Evolutionary conservation across 306 rosid genomes (phyloP), one percentile per base, ranked within the genome.

Genomic region (Acacia melanoxylon): DNA sequence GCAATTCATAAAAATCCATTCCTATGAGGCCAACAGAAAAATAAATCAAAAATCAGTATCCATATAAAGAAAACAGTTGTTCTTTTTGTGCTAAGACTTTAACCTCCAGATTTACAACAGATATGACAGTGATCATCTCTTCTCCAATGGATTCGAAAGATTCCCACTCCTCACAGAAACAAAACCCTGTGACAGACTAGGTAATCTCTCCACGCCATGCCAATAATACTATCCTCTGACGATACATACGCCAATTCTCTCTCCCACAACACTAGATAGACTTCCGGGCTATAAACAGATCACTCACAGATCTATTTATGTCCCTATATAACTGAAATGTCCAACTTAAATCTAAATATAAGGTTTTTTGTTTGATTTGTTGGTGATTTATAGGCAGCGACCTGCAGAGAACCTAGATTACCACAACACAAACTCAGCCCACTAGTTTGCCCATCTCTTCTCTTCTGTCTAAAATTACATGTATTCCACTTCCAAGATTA

Each of bases 1-100:
- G 87, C 86, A 90, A 74, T 79, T 90, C 93, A 72, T 86, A 91
- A 81, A 90, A 90, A 59, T 90, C 86, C 93, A 88, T 90, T 78
- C 93, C 90, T 88, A 68, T 68, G 67, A 52, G 1, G 46, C 8
- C 67, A 19, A 13, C 15, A 16, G 15, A 16, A 73, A 63, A 63
- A 22, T 5, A 31, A 63, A 29, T 15, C 1, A 63, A 6, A 15
- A 63, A 58, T 58, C 15, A 58, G 10, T 10, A 8, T n/a, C 15
- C 6, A n/a, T 58, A 8, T n/a, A 27, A 13, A 62, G 33, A 27
- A 25, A 13, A 62, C 1, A 62, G 8, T 62, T 29, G 37, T 48
- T 65, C 71, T 29, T 29, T 1, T 29, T 6, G 66, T 3, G 51
- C 54, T 66, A 25, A 14, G 42, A 52, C 24, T 51, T 5, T 15